Percentiles rank a stretch among this genome's conserved stretches.
Conservation (phyloP, 495 filamentous ascomycete species). For the Polyplosphaeria fusca region DNA sequence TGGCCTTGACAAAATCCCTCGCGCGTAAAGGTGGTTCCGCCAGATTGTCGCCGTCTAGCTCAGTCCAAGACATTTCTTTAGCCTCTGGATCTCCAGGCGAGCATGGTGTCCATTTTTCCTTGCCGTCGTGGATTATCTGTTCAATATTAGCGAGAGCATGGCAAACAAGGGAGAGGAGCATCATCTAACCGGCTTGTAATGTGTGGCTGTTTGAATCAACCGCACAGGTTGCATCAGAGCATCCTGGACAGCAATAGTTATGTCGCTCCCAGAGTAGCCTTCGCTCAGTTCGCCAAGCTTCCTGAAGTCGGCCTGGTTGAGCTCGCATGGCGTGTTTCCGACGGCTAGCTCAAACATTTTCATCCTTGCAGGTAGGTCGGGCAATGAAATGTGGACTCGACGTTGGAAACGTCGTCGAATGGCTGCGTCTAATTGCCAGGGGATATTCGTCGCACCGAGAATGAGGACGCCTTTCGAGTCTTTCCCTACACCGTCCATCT, state of each 20-base stretch:
- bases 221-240: constrained; percentile 96
- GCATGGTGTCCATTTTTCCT: constrained; percentile 81
- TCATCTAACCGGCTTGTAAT: constrained; percentile 82
- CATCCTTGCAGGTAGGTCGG: constrained; percentile 81
- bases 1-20: constrained; percentile 92
- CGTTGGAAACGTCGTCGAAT: constrained; percentile 96
- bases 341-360: constrained; percentile 97
- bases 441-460: constrained; percentile 96
- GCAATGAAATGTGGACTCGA: constrained; percentile 89
- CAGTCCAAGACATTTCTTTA: constrained; percentile 89
- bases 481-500: constrained; percentile 98
- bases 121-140: constrained; percentile 69
- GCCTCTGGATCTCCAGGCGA: constrained; percentile 85
- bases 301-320: constrained; percentile 73
- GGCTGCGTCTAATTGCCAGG: constrained; percentile 98
- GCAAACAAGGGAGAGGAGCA: background rate
- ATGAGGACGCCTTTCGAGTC: constrained; percentile 93
- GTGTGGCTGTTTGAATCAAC: constrained; percentile 96
- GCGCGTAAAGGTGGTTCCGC: constrained; percentile 80
- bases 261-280: constrained; percentile 94
- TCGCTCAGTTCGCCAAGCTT: constrained; percentile 77
- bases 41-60: constrained; percentile 74
- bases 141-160: background rate
- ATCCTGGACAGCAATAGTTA: constrained; percentile 93
- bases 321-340: constrained; percentile 83